Percentiles rank a stretch among this genome's conserved stretches.
phyloP scores from a whole-genome alignment of 192 early-diverging fungal species.

The Borealophlyctis nickersoniae region DNA sequence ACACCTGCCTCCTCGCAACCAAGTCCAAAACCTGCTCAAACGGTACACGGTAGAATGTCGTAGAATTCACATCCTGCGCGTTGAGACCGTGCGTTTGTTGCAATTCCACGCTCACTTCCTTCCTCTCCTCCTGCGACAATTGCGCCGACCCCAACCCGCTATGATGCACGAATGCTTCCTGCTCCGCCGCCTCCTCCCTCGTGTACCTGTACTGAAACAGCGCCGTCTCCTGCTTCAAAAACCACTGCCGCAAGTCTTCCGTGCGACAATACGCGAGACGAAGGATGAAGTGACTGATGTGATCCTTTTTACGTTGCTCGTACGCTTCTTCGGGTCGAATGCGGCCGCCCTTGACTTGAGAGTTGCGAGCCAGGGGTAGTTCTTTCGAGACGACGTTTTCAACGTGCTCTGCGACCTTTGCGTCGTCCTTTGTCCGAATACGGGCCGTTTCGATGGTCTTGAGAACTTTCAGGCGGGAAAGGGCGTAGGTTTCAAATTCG shows the following conservation, averaged over 20 bases:
- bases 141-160: slow-evolving; percentile 24
- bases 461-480: slow-evolving; percentile 75
- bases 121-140: slow-evolving; percentile 13
- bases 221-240: slow-evolving; percentile 40
- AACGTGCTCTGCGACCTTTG: slow-evolving; percentile 12
- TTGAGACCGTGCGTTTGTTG: slow-evolving; percentile 19
- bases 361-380: slow-evolving; percentile 29
- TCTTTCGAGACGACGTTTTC: slow-evolving; percentile 7
- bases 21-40: slow-evolving; percentile 43
- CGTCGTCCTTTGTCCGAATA: slow-evolving; percentile 52
- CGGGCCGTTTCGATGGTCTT: slow-evolving; percentile 77
- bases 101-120: neutral
- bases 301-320: slow-evolving; percentile 42
- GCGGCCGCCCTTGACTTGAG: neutral
- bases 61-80: slow-evolving; percentile 16
- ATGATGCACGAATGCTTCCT: slow-evolving; percentile 44
- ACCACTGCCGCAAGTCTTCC: slow-evolving; percentile 41
- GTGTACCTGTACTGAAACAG: slow-evolving; percentile 45
- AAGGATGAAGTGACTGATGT: slow-evolving; percentile 48
- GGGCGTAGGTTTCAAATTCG: slow-evolving; percentile 71
- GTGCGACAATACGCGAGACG: slow-evolving; percentile 48
- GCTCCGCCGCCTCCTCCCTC: slow-evolving; percentile 53
- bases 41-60: slow-evolving; percentile 40
- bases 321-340: slow-evolving; percentile 12
- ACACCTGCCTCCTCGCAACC: slow-evolving; percentile 32